Base-by-base conservation (phyloP, 352 stramenopile genomes). In the Phytophthora chlamydospora region DNA sequence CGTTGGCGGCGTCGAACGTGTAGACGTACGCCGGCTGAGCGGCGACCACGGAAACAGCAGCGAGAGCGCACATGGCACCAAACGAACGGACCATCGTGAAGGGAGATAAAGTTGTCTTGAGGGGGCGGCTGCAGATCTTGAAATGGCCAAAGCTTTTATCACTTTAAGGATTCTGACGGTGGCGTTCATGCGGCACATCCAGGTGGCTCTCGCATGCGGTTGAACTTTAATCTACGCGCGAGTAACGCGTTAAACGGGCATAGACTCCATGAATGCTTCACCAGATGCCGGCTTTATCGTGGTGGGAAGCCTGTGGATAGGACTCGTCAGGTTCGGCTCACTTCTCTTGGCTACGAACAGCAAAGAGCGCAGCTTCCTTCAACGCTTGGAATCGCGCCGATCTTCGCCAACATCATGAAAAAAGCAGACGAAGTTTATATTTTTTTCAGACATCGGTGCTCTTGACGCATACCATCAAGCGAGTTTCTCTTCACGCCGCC, bases 11-110 rank as follows among this genome's bases (percentile, higher is more conserved):
- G 46, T 83, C 68, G 50, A 83, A 87, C 45, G 62, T 66, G 70
- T 85, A 87, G 12, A 67, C 50, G 58, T 60, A 80, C 38, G 51
- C 51, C 36, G 66, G 66, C 31, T 72, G 62, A 1, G 61, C 61
- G 12, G 65, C 31, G 4, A 53, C 43, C 31, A 52, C 44, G 14
- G 53, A 6, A 21, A 38, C 29, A 7, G 48, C 35, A 17, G 68
- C 56, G 17, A 76, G 31, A 42, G 41, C 43, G 34, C 19, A 65
- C 32, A 34, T 54, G 19, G 31, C 62, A 52, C 27, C 16, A 14
- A 61, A 17, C 6, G 43, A 31, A 8, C 27, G 35, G 11, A 58
- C 14, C 58, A 73, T 73, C 4, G 13, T 56, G 27, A 33, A 44
- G 36, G 9, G 34, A 1, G 33, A 33, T 7, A 27, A 52, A 57